A percentile compares a stretch with the other conserved stretches of the same genome.
These are phyloP conservation scores for Dactylorhiza incarnata DNA, from an alignment of 106 monocot species.

Conservation along the genomic window DNA sequence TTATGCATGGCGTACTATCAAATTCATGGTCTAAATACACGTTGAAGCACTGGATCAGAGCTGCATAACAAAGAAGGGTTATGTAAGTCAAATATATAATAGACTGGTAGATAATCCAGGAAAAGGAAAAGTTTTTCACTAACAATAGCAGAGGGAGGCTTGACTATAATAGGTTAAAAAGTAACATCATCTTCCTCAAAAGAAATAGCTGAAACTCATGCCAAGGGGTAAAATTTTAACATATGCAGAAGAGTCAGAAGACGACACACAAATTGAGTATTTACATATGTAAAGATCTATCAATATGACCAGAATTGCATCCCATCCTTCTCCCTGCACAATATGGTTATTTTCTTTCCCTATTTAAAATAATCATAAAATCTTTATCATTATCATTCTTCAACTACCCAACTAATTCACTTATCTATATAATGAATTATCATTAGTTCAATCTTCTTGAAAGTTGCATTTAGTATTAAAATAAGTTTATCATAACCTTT, in stretches of 20 bases:
- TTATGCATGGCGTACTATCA: conserved; percentile 61
- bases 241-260: too few species aligned
- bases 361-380: neutral
- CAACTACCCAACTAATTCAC: neutral
- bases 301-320: neutral
- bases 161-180: neutral
- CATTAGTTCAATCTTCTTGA: neutral
- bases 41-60: conserved; percentile 48
- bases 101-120: neutral
- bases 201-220: neutral
- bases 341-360: neutral
- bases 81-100: neutral
- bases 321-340: neutral
- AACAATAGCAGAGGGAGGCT: neutral
- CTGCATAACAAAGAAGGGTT: conserved; percentile 34
- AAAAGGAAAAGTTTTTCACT: neutral
- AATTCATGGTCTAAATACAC: conserved; percentile 32
- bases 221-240: neutral
- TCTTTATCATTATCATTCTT: neutral
- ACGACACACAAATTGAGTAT: neutral
- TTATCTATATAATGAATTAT: neutral
- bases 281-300: neutral
- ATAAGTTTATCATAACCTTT: neutral
- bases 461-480: neutral
- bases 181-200: neutral